Evolutionary conservation across 176 grass and related monocot genomes (phyloP).

Genomic region (Hsuehochloa calcarea): DNA sequence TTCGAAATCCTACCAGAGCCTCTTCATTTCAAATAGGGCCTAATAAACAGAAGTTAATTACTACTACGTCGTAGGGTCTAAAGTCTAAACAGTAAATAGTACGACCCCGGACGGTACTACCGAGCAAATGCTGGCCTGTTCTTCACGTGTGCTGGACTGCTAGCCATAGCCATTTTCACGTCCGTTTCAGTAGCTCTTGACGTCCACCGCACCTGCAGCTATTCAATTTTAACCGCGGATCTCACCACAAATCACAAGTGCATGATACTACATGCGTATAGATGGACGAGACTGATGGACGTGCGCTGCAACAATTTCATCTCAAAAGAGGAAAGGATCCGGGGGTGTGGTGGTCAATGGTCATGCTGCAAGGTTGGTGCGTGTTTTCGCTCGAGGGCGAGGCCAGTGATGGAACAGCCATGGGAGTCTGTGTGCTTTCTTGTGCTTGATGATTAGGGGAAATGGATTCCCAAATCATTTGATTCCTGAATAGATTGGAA

Average conservation of each 20-base stretch:
- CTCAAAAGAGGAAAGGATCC: conserved; percentile 6
- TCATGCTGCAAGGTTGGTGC: background rate
- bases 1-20: background rate
- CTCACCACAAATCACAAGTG: background rate
- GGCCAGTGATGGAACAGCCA: conserved; percentile 13
- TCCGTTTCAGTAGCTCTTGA: conserved; percentile 6
- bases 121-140: background rate
- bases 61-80: background rate
- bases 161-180: background rate
- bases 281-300: conserved; percentile 8
- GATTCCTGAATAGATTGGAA: background rate
- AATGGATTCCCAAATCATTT: conserved; percentile 39
- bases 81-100: background rate
- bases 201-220: background rate
- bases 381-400: background rate
- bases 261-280: background rate
- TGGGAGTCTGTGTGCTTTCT: conserved; percentile 31
- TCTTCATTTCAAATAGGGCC: background rate
- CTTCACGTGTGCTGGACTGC: background rate
- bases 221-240: background rate
- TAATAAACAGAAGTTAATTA: background rate
- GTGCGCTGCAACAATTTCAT: conserved; percentile 9
- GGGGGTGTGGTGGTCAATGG: background rate
- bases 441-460: conserved; percentile 33
- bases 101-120: background rate